Evolutionary conservation across 2,329 filamentous ascomycete genomes (phyloP), one percentile per base, ranked within the genome.

Genomic region (Colletotrichum euphorbiae): DNA sequence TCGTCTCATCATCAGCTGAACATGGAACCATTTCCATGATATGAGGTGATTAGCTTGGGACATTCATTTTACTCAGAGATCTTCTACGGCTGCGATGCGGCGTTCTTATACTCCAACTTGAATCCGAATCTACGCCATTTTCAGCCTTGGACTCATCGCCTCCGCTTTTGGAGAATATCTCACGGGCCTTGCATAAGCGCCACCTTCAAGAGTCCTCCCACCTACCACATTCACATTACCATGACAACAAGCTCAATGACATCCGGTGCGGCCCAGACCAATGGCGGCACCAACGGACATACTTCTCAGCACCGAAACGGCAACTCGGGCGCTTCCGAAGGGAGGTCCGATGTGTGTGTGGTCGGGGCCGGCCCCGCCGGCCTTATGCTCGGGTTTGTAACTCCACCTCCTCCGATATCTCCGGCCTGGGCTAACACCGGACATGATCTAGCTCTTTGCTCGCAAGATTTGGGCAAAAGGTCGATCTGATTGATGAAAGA

Each of bases 381-480:
- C 45, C 46, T 67, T 8, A 67, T 67, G 64, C 64, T 67, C 60
- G 64, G 60, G 64, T 67, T 17, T 3, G 52, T 64, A 19, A 28
- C 38, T 9, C 60, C 61, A 57, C 60, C n/a, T 11, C 12, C 36
- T n/a, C 60, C 52, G 36, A 31, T 6, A 40, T 12, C 4, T 12
- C 11, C 6, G n/a, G 1, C 4, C 31, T n/a, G 24, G 6, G 15
- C 62, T 65, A 17, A 54, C 51, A 40, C 4, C n/a, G 8, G 0
- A 21, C 0, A 2, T 28, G 9, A 6, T 36, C 15, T 21, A 67
- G 64, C 4, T 58, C 64, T 11, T 19, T 67, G 36, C 52, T 67
- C 7, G 60, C 64, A 13, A 52, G 60, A 17, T 67, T 67, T 28
- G 64, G 64, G 8, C 64, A 67, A 21, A 52, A 40, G 5, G 60